Conservation (phyloP, 371 early-diverging fungal genomes). For the Amoeboaphelidium occidentale region DNA sequence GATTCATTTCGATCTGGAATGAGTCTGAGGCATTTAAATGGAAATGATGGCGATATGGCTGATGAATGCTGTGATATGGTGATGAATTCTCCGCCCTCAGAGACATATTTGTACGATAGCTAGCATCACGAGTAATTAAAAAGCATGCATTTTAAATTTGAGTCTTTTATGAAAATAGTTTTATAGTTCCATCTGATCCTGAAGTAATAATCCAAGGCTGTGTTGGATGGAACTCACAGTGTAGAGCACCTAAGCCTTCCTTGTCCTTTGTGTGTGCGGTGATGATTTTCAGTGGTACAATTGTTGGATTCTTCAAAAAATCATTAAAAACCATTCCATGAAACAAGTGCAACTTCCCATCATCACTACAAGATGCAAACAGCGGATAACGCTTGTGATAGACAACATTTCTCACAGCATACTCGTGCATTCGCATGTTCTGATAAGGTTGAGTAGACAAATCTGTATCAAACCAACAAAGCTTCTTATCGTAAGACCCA, state of each 20-base stretch:
- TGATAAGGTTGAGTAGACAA: slow-evolving; percentile 67
- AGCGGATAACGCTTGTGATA: slow-evolving; percentile 75
- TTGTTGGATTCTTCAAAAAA: slow-evolving; percentile 75
- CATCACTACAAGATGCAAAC: slow-evolving; percentile 80
- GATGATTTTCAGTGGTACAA: slow-evolving; percentile 89
- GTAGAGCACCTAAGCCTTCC: slow-evolving; percentile 44
- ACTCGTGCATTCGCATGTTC: slow-evolving; percentile 59
- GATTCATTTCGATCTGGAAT: no score
- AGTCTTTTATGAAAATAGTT: slow-evolving; percentile 18
- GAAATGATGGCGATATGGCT: no score
- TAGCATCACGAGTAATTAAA: no score
- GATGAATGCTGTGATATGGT: no score
- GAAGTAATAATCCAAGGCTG: slow-evolving; percentile 75
- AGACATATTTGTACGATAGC: no score
- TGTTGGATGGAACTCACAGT: slow-evolving; percentile 73
- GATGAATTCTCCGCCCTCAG: no score
- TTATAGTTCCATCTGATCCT: slow-evolving; percentile 17
- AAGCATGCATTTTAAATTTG: no score
- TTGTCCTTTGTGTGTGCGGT: slow-evolving; percentile 46
- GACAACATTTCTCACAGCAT: slow-evolving; percentile 63
- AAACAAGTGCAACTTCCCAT: slow-evolving; percentile 77
- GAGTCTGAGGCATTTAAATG: no score
- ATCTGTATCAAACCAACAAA: slow-evolving; percentile 92
- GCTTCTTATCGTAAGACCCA: slow-evolving; percentile 74
- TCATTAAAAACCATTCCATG: slow-evolving; percentile 90